Percentiles rank a stretch among this genome's conserved stretches.
phyloP scores from a whole-genome alignment of 805 yeast species.

The Starmera amethionina region DNA sequence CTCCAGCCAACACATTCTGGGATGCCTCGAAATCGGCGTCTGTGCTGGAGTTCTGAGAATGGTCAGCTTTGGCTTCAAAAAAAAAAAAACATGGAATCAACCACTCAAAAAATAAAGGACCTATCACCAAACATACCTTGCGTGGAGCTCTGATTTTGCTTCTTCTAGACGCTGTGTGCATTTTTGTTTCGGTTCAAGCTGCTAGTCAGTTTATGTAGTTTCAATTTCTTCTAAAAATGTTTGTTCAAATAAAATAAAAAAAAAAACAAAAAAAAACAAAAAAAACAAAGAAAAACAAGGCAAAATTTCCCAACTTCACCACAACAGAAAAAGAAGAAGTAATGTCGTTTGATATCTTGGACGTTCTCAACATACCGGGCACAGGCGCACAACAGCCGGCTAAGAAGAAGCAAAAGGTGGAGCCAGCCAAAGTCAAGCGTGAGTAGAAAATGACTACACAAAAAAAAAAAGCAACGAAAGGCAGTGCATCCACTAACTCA shows the following conservation, averaged over 20 bases:
- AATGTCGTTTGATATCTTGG: constrained; percentile 55
- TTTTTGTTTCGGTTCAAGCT: not conserved
- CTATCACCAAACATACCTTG: constrained; percentile 17
- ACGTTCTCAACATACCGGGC: constrained; percentile 61
- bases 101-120: not conserved
- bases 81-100: not conserved
- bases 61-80: not conserved
- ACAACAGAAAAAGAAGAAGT: not conserved
- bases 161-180: constrained; percentile 18
- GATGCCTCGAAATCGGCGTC: constrained; percentile 50
- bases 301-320: not conserved
- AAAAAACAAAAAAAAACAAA: constrained; percentile 12
- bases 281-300: not conserved
- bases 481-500: not conserved
- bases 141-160: constrained; percentile 62
- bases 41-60: constrained; percentile 19
- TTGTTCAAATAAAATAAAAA: not conserved
- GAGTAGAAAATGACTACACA: not conserved
- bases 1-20: constrained; percentile 57
- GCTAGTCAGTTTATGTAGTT: not conserved
- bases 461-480: not conserved
- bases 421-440: constrained; percentile 15
- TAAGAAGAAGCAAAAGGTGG: constrained; percentile 23
- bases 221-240: not conserved
- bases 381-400: constrained; percentile 8